Evolutionary conservation across 2,329 filamentous ascomycete genomes (phyloP).

Genomic region (Neurospora sp.): DNA sequence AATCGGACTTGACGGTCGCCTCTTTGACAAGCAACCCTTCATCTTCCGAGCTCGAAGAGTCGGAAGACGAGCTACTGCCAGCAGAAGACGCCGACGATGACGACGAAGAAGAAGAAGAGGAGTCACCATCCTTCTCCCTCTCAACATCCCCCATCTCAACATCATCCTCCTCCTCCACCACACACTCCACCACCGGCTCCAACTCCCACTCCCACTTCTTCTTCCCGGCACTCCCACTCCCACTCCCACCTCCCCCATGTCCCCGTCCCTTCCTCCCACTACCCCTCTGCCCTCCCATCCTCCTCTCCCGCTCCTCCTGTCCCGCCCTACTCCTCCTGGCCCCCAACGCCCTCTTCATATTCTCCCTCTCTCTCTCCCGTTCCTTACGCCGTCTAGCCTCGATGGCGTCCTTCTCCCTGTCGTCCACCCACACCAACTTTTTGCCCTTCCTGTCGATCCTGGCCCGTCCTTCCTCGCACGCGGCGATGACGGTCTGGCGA

Average conservation of each 20-base stretch:
- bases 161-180: background rate
- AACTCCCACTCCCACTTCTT: background rate
- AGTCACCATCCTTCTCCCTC: background rate
- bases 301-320: background rate
- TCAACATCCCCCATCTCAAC: background rate
- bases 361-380: background rate
- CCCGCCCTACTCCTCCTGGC: background rate
- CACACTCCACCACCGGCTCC: background rate
- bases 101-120: background rate
- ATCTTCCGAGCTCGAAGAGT: background rate
- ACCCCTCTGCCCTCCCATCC: background rate
- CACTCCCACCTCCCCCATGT: background rate
- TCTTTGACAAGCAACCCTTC: background rate
- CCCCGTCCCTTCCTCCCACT: background rate
- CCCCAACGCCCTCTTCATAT: background rate
- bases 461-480: conserved; percentile 8
- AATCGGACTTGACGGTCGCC: background rate
- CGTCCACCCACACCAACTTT: conserved; percentile 1
- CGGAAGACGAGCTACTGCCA: background rate
- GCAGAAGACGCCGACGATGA: background rate
- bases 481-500: conserved; percentile 9
- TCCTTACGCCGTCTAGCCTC: background rate
- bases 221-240: background rate
- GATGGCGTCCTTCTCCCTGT: background rate
- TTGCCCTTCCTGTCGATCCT: conserved; percentile 1